Base-by-base conservation (phyloP, 2,329 filamentous ascomycete genomes). In the Colletotrichum sp. region DNA sequence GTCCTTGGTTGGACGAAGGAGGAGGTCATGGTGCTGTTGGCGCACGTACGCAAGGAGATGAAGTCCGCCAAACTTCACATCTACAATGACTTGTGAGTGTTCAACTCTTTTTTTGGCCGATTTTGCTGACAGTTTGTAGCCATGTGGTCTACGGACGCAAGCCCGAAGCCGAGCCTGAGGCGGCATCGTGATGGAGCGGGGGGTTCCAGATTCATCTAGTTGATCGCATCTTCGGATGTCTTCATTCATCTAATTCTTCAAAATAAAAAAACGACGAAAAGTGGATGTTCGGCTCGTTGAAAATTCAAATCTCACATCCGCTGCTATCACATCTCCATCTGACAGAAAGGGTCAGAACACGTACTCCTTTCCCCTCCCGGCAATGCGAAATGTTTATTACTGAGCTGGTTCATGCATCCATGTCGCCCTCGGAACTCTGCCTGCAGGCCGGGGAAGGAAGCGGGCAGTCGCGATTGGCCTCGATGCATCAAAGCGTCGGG, bases 41-140 rank as follows among this genome's bases (percentile, higher is more conserved):
- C 79, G 6, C 72, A 78, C 2, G 82, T 82, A 3, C 79, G 79
- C 15, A 80, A 79, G 34, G 82, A 82, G 75, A 68, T 84, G 64
- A 80, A 78, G 71, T 80, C 81, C 72, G 78, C 67, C 52, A 77
- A 66, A 7, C 74, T 80, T 15, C 82, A 83, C 75, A 68, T 79
- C 12, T 77, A 79, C 57, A 78, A 78, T 43, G 77, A 80, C 43
- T 74, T 80, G 74, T 79, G 57, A 78, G 76, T 76, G 12, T 30
- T 26, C 16, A 10, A 16, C 32, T 18, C 1, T 26, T 16, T 21
- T 2, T 18, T 28, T 34, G n/a, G 15, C 7, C 12, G n/a, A n/a
- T 12, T 59, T 16, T 39, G 15, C 7, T 26, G 34, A 24, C 28
- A 18, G 18, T 4, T 13, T 34, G 26, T 13, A 78, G 76, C 43